Evolutionary conservation across 2,329 filamentous ascomycete species (phyloP).

Genomic region (Drechmeria coniospora): DNA sequence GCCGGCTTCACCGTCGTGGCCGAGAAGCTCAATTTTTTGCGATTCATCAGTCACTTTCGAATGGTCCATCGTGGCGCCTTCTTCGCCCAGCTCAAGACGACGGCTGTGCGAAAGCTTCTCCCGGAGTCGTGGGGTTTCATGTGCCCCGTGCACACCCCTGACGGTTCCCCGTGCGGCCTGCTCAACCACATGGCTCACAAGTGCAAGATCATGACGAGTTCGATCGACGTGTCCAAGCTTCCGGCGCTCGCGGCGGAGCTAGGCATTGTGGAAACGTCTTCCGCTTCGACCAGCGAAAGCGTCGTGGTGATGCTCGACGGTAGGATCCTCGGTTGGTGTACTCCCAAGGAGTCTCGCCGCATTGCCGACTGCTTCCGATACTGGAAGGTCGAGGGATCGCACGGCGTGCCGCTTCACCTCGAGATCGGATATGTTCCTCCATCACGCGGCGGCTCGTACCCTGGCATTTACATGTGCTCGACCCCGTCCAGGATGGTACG

Average conservation of each 20-base stretch:
- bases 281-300: constrained; percentile 66
- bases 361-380: constrained; percentile 79
- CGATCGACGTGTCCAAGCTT: constrained; percentile 59
- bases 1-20: constrained; percentile 94
- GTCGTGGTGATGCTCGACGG: constrained; percentile 86
- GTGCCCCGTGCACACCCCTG: constrained; percentile 92
- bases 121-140: constrained; percentile 98
- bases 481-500: constrained; percentile 74
- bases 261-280: constrained; percentile 61
- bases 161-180: constrained; percentile 87
- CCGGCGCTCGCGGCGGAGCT: constrained; percentile 62
- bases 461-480: constrained; percentile 87
- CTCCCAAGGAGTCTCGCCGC: constrained; percentile 63
- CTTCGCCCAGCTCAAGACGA: constrained; percentile 95
- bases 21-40: constrained; percentile 97
- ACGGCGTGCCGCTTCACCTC: constrained; percentile 65
- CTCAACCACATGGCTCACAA: constrained; percentile 93
- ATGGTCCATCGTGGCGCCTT: constrained; percentile 99
- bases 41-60: constrained; percentile 97
- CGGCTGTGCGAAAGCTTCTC: constrained; percentile 84
- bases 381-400: constrained; percentile 85
- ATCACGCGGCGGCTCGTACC: constrained; percentile 85
- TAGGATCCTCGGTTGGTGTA: constrained; percentile 77
- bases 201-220: constrained; percentile 70
- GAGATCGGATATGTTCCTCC: constrained; percentile 87